Evolutionary conservation across 148 eudicot species (phyloP), one percentile per base, ranked within the genome.

Genomic region (Drosera capensis): DNA sequence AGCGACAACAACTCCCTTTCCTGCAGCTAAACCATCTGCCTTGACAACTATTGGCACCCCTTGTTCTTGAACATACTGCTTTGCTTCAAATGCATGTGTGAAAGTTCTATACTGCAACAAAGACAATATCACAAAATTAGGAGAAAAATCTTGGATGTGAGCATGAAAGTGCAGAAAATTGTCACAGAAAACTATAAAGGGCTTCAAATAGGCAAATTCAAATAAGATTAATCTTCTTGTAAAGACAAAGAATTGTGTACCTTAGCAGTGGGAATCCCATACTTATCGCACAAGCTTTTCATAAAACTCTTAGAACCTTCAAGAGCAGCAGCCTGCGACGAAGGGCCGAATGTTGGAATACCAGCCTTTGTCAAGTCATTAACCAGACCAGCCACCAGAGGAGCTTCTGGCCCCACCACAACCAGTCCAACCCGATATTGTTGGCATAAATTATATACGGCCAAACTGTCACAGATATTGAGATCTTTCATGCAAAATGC

Each of bases 331-430:
- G 96, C 96, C 60, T 88, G 79, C 9, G 86, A 70, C 39, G 94
- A 80, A 48, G 96, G 96, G 40, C 97, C 94, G 73, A 88, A 88
- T 22, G 94, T 68, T 31, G 76, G 84, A 51, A 88, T 73, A 44
- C 93, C 92, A 60, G 75, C 83, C 47, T 68, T 68, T 13, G 56
- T 68, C 45, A 88, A 81, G 54, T 84, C 87, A 29, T 88, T 84
- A 48, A 87, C 76, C 43, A 88, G 95, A 58, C 97, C 97, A n/a
- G 84, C 72, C 50, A 88, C 95, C 47, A 84, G 97, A 22, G 92
- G 94, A 30, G 81, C 96, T 68, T 88, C 94, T n/a, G 96, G 96
- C 55, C 96, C 96, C 5, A 88, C 63, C 49, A 88, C 92, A 63
- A 88, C 94, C 16, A 88, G 43, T 8, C 86, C 86, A 24, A 88